phyloP scores from a whole-genome alignment of 805 yeast species.

The Cephaloascus fragrans region DNA sequence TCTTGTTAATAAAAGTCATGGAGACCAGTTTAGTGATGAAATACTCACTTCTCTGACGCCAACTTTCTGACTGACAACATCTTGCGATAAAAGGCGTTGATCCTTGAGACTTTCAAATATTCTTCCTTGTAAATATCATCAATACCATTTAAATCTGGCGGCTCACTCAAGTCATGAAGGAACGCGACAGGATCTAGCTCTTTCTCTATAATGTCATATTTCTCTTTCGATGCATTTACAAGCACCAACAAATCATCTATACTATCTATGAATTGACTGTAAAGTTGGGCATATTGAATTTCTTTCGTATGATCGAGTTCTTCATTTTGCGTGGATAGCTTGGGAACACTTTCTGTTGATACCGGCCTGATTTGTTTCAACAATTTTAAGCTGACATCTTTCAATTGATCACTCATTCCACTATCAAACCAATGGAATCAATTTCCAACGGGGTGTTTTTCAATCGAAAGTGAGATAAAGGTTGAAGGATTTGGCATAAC shows the following conservation, averaged over 20 bases:
- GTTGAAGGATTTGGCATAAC: too few relatives aligned
- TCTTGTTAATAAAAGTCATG: conserved; percentile 1
- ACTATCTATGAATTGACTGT: conserved; percentile 16
- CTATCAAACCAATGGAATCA: neutral
- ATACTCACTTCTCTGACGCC: neutral
- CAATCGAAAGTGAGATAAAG: too few relatives aligned
- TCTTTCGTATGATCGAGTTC: conserved; percentile 8
- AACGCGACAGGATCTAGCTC: neutral
- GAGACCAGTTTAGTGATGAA: conserved; percentile 2
- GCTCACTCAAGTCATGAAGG: neutral
- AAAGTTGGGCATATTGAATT: conserved; percentile 17
- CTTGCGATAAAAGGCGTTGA: neutral
- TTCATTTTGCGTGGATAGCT: conserved; percentile 1
- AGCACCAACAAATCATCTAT: conserved; percentile 19
- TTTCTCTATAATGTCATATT: neutral
- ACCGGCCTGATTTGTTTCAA: neutral
- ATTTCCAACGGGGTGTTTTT: too few relatives aligned
- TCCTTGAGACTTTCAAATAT: neutral
- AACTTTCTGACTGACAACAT: neutral
- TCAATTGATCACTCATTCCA: neutral
- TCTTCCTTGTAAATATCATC: neutral
- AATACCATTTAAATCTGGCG: neutral
- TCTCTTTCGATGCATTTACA: conserved; percentile 3
- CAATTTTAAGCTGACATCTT: neutral
- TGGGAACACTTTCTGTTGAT: neutral